Percentiles rank a stretch among this genome's conserved stretches.
Evolutionary conservation across 768 basidiomycete species (phyloP).

Genomic region (Podaxis carcinomalis): DNA sequence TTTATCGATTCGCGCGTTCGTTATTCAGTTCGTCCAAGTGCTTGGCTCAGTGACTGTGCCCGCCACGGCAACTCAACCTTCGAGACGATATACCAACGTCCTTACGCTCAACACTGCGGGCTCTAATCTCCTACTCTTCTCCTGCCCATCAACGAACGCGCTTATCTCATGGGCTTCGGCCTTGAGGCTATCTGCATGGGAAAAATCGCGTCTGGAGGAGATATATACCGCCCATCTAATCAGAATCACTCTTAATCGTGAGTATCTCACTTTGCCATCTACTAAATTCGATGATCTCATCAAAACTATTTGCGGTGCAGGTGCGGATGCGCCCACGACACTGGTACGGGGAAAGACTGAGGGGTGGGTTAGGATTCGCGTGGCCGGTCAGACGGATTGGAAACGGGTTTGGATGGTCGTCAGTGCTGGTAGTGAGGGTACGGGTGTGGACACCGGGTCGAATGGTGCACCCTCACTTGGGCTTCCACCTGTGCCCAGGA

Average conservation of each 20-base stretch:
- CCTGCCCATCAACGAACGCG: constrained; percentile 67
- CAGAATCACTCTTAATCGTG: constrained; percentile 60
- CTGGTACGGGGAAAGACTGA: constrained; percentile 75
- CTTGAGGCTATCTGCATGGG: constrained; percentile 88
- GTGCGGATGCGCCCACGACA: constrained; percentile 52
- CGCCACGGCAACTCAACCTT: constrained; percentile 41
- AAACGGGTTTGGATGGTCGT: constrained; percentile 86
- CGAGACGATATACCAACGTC: constrained; percentile 67
- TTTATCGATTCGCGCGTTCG: constrained; percentile 11
- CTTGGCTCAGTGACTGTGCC: constrained; percentile 71
- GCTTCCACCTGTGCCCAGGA: constrained; percentile 19
- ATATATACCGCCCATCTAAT: constrained; percentile 96
- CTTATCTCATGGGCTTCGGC: constrained; percentile 91
- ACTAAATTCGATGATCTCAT: not conserved
- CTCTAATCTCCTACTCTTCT: constrained; percentile 84
- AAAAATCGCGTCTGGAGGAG: constrained; percentile 92
- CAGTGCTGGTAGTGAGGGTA: constrained; percentile 39
- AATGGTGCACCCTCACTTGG: not conserved
- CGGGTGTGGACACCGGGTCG: constrained; percentile 13
- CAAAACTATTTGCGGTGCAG: constrained; percentile 21
- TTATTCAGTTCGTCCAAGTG: constrained; percentile 68
- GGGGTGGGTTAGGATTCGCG: constrained; percentile 85
- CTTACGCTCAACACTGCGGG: constrained; percentile 94
- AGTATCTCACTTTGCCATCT: constrained; percentile 12
- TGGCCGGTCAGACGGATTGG: constrained; percentile 99